These are phyloP conservation scores for Ceratocystiopsis sp. DNA, from an alignment of 2,329 filamentous ascomycete species.

Conservation along the genomic window DNA sequence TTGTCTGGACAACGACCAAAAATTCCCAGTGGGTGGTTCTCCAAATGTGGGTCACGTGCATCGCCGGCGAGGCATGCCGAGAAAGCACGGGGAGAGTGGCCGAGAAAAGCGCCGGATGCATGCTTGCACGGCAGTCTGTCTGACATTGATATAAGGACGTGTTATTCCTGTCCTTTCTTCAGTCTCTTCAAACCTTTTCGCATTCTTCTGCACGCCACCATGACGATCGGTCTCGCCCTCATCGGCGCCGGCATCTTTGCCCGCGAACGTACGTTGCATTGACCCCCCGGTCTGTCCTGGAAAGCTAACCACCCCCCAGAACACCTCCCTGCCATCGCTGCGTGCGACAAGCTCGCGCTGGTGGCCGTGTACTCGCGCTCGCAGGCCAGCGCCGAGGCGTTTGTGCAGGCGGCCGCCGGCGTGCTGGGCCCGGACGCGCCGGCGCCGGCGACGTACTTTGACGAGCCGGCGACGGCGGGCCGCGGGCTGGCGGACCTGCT, in stretches of 20 bases:
- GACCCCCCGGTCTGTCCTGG: background rate
- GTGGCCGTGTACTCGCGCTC: slow-evolving; percentile 52
- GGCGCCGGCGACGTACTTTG: slow-evolving; percentile 27
- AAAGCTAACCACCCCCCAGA: slow-evolving; percentile 7
- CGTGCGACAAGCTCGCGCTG: slow-evolving; percentile 30
- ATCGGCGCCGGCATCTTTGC: slow-evolving; percentile 21
- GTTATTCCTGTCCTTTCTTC: too few species aligned
- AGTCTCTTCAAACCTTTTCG: too few species aligned
- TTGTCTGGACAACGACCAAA: too few species aligned
- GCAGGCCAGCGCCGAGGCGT: slow-evolving; percentile 34
- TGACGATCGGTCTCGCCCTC: slow-evolving; percentile 15
- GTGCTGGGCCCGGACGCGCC: too few species aligned
- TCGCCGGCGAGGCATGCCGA: too few species aligned
- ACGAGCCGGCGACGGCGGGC: slow-evolving; percentile 27
- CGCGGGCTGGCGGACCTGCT: slow-evolving; percentile 34
- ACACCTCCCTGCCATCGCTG: slow-evolving; percentile 38
- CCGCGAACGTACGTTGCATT: slow-evolving; percentile 10
- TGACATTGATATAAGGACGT: too few species aligned
- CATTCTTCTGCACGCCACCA: background rate
- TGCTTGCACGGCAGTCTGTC: too few species aligned
- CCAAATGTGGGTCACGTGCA: too few species aligned
- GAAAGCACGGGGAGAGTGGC: too few species aligned
- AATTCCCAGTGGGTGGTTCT: too few species aligned
- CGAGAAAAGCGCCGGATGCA: too few species aligned
- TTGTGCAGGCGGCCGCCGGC: slow-evolving; percentile 6